Evolutionary conservation across 352 stramenopile species (phyloP), one percentile per base, ranked within the genome.

Genomic region (Phytopythium sindhum): DNA sequence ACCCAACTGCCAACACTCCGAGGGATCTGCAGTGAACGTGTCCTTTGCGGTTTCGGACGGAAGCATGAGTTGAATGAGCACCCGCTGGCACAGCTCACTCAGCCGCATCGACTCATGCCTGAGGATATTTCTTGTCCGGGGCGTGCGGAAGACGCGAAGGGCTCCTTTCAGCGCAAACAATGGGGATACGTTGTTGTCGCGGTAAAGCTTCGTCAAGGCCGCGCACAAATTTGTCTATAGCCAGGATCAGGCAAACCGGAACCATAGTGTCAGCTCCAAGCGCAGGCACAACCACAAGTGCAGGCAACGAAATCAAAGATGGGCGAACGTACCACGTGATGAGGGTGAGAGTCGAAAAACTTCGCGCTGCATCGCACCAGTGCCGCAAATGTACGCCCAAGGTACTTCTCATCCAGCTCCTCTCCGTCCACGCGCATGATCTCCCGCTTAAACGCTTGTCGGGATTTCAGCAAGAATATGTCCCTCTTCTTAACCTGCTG

Each of bases 371-470:
- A 60, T 29, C 69, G 74, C 26, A 78, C 68, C 54, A 84, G 60
- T 6, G 64, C n/a, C n/a, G 51, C 35, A 17, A 88, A 58, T 1
- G 76, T 84, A 7, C 70, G 72, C 15, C 64, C 65, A 21, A 77
- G 58, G 24, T 79, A 88, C 1, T 56, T 26, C 0, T 63, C 65
- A 42, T 74, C 66, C 5, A 63, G 31, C 52, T 74, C 48, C 61
- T 86, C 78, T 2, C 60, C 64, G 37, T 78, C 66, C n/a, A 54
- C 35, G 15, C 67, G 37, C 3, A 31, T 41, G 17, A 82, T 66
- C 1, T 61, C 42, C 44, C 67, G 64, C 42, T 76, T 80, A 53
- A 86, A 81, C 21, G 48, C 31, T 12, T 29, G 21, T 6, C 76
- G 14, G 15, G 67, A 66, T 48, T 72, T 77, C 19, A 65, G 65